Percentiles rank a stretch among this genome's conserved stretches.
Conservation (phyloP, 495 filamentous ascomycete species). For the Tirmania nivea region DNA sequence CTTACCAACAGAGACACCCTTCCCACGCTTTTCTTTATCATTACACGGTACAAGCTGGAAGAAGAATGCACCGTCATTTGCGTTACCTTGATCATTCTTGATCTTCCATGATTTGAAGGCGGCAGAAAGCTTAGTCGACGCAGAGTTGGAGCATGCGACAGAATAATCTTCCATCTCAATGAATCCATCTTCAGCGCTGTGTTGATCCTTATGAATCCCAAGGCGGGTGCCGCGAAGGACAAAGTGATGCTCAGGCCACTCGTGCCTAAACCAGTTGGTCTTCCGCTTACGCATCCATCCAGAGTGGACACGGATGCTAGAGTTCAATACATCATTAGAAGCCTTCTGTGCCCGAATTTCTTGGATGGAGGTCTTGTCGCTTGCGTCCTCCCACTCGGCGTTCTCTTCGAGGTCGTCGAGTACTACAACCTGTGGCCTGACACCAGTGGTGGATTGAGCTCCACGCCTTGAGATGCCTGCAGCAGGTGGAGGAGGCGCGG, state of each 20-base stretch:
- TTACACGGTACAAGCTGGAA: constrained; percentile 76
- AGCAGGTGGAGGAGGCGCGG: constrained; percentile 13
- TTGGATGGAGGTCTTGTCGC: constrained; percentile 1
- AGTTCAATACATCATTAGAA: constrained; percentile 8
- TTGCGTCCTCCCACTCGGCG: constrained; percentile 14
- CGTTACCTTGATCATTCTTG: constrained; percentile 25
- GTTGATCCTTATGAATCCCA: constrained; percentile 53
- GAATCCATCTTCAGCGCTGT: constrained; percentile 39
- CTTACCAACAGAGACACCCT: constrained; percentile 26
- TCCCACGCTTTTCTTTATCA: constrained; percentile 29
- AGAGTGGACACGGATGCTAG: constrained; percentile 32
- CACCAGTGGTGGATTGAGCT: constrained; percentile 16
- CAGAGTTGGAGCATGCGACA: constrained; percentile 63
- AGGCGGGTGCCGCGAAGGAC: constrained; percentile 65
- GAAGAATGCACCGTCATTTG: constrained; percentile 45
- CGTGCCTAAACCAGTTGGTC: constrained; percentile 67
- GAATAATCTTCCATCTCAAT: constrained; percentile 93
- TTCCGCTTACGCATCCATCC: constrained; percentile 94
- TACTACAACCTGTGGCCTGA: constrained; percentile 13
- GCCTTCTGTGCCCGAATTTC: background rate
- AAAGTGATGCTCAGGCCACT: constrained; percentile 84
- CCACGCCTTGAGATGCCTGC: constrained; percentile 8
- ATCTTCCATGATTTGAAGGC: constrained; percentile 73
- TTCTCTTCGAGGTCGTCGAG: constrained; percentile 21
- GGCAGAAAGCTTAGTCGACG: constrained; percentile 55